A percentile compares a stretch with the other conserved stretches of the same genome.
Conservation (phyloP, 2,329 filamentous ascomycete species). For the Chaetoscypha palmicola region DNA sequence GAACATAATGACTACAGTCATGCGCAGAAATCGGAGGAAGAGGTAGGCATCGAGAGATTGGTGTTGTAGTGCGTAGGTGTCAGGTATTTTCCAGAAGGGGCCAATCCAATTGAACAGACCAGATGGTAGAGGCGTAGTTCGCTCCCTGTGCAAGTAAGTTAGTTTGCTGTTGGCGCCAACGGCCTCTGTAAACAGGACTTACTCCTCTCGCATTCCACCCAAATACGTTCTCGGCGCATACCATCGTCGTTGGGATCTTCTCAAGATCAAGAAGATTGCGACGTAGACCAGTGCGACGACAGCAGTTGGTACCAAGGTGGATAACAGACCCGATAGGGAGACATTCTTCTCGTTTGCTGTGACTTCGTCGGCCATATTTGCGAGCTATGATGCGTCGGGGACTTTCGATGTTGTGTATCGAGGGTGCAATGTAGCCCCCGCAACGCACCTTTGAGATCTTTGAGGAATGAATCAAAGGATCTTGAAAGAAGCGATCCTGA, state of each 20-base stretch:
- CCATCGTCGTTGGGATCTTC: constrained; percentile 40
- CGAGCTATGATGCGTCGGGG: neutral
- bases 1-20: constrained; percentile 70
- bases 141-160: constrained; percentile 37
- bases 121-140: constrained; percentile 50
- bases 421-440: no score
- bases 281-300: constrained; percentile 39
- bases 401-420: neutral
- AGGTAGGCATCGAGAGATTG: constrained; percentile 90
- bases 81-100: constrained; percentile 59
- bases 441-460: neutral
- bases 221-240: constrained; percentile 51
- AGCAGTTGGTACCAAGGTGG: constrained; percentile 41
- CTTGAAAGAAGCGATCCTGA: neutral
- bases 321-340: constrained; percentile 36
- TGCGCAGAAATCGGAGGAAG: constrained; percentile 80
- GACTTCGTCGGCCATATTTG: constrained; percentile 7
- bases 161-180: neutral
- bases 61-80: constrained; percentile 79
- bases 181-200: constrained; percentile 10
- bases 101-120: constrained; percentile 62
- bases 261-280: constrained; percentile 43
- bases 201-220: constrained; percentile 41
- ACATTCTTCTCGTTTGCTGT: constrained; percentile 9
- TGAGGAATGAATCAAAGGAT: neutral